Conservation (phyloP, 2,329 filamentous ascomycete genomes). For the Cladosporium sp. region DNA sequence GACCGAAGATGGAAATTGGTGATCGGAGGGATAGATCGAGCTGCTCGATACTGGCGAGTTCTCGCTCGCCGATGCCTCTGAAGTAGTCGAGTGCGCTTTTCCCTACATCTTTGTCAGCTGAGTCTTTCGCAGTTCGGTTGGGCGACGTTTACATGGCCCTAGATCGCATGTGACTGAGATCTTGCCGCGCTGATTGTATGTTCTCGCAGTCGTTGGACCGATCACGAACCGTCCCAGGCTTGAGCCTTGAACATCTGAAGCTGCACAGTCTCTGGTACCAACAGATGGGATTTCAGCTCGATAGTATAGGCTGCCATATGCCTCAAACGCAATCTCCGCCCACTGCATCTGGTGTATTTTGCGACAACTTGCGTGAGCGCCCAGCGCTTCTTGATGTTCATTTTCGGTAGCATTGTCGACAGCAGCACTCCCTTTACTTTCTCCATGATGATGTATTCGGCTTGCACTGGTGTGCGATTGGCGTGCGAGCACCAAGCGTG, state of each 20-base stretch:
- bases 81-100: background rate
- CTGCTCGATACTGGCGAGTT: background rate
- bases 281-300: constrained; percentile 29
- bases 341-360: constrained; percentile 30
- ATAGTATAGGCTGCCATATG: constrained; percentile 39
- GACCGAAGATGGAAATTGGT: constrained; percentile 35
- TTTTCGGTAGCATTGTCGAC: constrained; percentile 33
- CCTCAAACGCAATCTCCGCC: constrained; percentile 30
- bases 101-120: background rate
- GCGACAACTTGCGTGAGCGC: constrained; percentile 33
- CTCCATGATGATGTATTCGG: constrained; percentile 34
- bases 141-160: constrained; percentile 40
- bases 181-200: constrained; percentile 37
- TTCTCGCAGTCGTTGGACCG: constrained; percentile 39
- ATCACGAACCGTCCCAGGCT: constrained; percentile 34
- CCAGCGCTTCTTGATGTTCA: constrained; percentile 30
- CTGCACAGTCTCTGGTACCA: no score
- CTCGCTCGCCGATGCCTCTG: background rate
- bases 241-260: background rate
- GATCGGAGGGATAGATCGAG: constrained; percentile 18
- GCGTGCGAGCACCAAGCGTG: constrained; percentile 27
- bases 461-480: constrained; percentile 24
- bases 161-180: constrained; percentile 34
- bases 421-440: constrained; percentile 35
- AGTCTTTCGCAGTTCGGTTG: no score